These are phyloP conservation scores for Nannizziopsis barbatae DNA, from an alignment of 2,329 filamentous ascomycete genomes.

Conservation along the genomic window DNA sequence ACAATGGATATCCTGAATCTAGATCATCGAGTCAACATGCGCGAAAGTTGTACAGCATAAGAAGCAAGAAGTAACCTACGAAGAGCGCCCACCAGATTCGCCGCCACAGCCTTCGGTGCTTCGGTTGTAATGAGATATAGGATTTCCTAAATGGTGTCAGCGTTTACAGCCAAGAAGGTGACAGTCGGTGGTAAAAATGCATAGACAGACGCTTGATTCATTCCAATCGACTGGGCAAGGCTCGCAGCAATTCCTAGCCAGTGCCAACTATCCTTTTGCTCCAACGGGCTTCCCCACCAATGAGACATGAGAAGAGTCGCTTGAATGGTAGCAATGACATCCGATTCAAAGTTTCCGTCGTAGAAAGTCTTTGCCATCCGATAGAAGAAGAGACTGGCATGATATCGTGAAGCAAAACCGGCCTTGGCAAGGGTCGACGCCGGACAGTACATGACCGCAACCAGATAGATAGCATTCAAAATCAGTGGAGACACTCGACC, in stretches of 20 bases:
- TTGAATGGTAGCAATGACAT: constrained; percentile 18
- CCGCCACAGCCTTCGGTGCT: constrained; percentile 14
- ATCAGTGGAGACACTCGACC: constrained; percentile 16
- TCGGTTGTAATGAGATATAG: constrained; percentile 4
- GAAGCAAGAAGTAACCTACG: constrained; percentile 1
- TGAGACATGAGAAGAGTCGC: constrained; percentile 19
- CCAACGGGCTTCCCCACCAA: constrained; percentile 21
- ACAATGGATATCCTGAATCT: constrained; percentile 15
- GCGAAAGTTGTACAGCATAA: background rate
- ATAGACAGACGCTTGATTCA: constrained; percentile 20
- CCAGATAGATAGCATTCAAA: constrained; percentile 18
- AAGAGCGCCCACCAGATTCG: constrained; percentile 20
- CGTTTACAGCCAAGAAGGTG: background rate
- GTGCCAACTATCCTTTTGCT: constrained; percentile 22
- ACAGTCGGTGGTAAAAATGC: background rate
- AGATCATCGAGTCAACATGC: background rate
- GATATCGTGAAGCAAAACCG: constrained; percentile 18
- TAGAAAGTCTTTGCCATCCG: constrained; percentile 20
- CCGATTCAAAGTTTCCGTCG: constrained; percentile 21
- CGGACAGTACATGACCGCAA: constrained; percentile 17
- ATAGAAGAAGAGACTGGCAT: constrained; percentile 19
- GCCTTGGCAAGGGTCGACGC: constrained; percentile 15
- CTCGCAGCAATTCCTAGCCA: constrained; percentile 20
- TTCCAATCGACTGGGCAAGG: constrained; percentile 20
- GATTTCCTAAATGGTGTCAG: constrained; percentile 13